Evolutionary conservation across 2,329 filamentous ascomycete genomes (phyloP).

Genomic region (Emergomyces orientalis): DNA sequence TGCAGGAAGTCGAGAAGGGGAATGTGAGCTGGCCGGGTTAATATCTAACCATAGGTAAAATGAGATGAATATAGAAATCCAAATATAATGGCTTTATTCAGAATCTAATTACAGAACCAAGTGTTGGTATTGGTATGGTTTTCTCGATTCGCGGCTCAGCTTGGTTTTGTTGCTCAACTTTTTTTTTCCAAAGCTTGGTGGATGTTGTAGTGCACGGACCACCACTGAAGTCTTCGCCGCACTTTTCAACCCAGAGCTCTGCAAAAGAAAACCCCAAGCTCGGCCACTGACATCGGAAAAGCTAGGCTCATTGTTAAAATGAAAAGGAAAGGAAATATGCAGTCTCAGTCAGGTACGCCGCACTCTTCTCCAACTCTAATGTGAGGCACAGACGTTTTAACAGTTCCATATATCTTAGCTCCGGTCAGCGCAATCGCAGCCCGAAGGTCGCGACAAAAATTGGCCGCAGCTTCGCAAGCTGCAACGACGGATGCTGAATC

Average conservation of each 20-base stretch:
- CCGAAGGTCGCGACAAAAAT: conserved; percentile 31
- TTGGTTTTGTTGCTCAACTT: conserved; percentile 8
- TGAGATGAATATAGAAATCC: neutral
- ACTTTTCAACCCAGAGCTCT: neutral
- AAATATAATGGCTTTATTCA: neutral
- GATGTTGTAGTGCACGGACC: conserved; percentile 9
- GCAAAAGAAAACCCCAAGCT: neutral
- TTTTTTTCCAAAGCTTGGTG: neutral
- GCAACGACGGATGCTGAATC: conserved; percentile 17
- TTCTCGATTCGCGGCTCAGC: neutral
- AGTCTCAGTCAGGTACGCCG: conserved; percentile 11
- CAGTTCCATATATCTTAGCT: conserved; percentile 7
- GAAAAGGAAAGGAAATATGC: conserved; percentile 13
- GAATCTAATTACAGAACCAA: neutral
- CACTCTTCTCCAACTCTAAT: neutral
- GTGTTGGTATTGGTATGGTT: neutral
- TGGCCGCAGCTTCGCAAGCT: conserved; percentile 23
- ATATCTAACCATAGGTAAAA: neutral
- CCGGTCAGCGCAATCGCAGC: conserved; percentile 36
- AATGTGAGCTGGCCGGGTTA: neutral
- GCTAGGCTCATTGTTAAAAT: conserved; percentile 1
- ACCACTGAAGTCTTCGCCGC: no score
- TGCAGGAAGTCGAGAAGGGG: neutral
- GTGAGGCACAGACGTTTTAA: neutral
- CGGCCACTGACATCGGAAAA: neutral